A percentile compares a stretch with the other conserved stretches of the same genome.
Evolutionary conservation across 75 land plant genomes (phyloP).

Genomic region (Picea sitchensis): DNA sequence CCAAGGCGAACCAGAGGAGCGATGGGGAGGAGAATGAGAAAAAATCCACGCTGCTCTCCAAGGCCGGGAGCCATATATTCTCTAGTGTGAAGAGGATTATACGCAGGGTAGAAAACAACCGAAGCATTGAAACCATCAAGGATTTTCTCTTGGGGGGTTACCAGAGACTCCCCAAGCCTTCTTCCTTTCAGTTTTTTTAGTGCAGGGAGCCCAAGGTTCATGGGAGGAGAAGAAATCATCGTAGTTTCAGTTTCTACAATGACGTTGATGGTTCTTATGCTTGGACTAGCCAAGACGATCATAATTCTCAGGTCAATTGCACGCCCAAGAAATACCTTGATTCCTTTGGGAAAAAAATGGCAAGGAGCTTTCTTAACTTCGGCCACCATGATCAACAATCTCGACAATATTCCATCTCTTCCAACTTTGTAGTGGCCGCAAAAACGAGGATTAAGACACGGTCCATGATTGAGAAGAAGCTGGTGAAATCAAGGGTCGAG

Average conservation of each 20-base stretch:
- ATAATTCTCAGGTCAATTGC: background rate
- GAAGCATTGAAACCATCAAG: constrained; percentile 11
- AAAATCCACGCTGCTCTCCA: no score
- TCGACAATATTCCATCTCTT: constrained; percentile 1
- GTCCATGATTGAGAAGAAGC: constrained; percentile 5
- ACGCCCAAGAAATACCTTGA: background rate
- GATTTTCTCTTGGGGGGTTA: constrained; percentile 20
- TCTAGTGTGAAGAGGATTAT: background rate
- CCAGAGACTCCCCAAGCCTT: constrained; percentile 28
- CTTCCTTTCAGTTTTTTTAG: constrained; percentile 17
- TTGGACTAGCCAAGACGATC: background rate
- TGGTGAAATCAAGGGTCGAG: background rate
- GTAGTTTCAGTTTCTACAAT: constrained; percentile 5
- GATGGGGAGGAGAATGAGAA: no score
- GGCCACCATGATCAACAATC: background rate
- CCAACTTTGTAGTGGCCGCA: background rate
- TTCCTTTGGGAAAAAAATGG: background rate
- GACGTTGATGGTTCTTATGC: constrained; percentile 12
- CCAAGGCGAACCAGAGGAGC: no score
- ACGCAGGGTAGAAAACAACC: background rate
- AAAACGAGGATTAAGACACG: background rate
- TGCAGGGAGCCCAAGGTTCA: background rate
- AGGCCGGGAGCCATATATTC: background rate
- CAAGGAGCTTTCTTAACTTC: background rate
- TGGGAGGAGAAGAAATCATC: background rate